Conservation (phyloP, 2,329 filamentous ascomycete genomes). For the Amauroascus verrucosus region DNA sequence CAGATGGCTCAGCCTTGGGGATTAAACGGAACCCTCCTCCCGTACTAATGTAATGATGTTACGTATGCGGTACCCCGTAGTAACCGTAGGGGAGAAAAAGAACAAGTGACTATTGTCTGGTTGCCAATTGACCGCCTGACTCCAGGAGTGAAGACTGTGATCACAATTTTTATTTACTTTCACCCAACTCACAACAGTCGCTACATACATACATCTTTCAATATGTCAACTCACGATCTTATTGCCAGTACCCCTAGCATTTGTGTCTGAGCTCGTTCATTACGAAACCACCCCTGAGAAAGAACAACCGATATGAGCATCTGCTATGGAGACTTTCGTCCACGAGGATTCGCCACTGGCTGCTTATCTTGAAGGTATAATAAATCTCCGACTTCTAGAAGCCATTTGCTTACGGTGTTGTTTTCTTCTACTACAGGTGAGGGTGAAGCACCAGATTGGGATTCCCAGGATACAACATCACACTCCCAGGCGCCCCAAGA, state of each 20-base stretch:
- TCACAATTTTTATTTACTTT: background rate
- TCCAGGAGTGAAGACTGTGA: background rate
- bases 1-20: background rate
- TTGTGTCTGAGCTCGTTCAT: background rate
- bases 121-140: background rate
- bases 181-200: background rate
- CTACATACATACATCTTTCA: background rate
- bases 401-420: background rate
- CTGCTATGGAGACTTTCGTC: conserved; percentile 72
- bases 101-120: background rate
- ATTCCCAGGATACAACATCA: conserved; percentile 23
- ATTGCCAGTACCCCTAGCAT: background rate
- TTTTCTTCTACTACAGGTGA: background rate
- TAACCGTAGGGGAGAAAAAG: background rate
- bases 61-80: background rate
- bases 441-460: conserved; percentile 38
- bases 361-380: conserved; percentile 72
- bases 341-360: conserved; percentile 80
- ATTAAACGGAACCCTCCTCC: background rate
- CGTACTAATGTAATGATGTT: background rate
- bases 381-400: background rate
- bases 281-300: background rate
- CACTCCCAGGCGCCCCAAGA: conserved; percentile 18
- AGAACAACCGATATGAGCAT: conserved; percentile 13
- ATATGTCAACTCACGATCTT: background rate